Evolutionary conservation across 192 early-diverging fungal genomes (phyloP), one percentile per base, ranked within the genome.

Genomic region (Podila horticola): DNA sequence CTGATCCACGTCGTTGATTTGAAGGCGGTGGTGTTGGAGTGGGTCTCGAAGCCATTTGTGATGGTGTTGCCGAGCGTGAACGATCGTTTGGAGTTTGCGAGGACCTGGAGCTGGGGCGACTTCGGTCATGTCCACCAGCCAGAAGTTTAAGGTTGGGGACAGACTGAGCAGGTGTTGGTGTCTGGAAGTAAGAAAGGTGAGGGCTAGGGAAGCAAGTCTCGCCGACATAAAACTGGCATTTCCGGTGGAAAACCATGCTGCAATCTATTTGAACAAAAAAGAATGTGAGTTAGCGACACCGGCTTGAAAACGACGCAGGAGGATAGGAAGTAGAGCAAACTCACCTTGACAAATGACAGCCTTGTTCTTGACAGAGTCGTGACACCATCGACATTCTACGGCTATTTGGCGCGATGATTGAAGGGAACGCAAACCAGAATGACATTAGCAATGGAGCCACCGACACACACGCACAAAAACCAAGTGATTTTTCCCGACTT

Each of bases 281-380:
- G 17, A 31, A 1, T 36, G 31, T 7, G 28, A n/a, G 62, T 41
- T 6, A 63, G 34, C 45, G 19, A 19, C 13, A 1, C 10, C 1
- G 15, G 28, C 9, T 20, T 45, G 13, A 45, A 9, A 15, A 17
- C 15, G 2, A 45, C 3, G 41, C 15, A 45, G 15, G 13, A 3
- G 41, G 0, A 2, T 17, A 45, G 13, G 3, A 15, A 12, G 41
- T 17, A 45, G 13, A 45, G 41, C 11, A 29, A 71, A 28, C 59
- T 55, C 59, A 87, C 86, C 87, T 90, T 90, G 86, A 79, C 89
- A 90, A 55, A 90, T 85, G 6, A 88, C 82, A 6, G 82, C 86
- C 20, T 88, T 66, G 59, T 83, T 73, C 61, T 79, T 84, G 57
- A 90, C 77, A 62, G 69, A 64, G 28, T 82, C 72, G 51, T 83